Percentiles rank a stretch among this genome's conserved stretches.
Conservation (phyloP, 805 yeast species). For the Debaryomyces prosopidis region DNA sequence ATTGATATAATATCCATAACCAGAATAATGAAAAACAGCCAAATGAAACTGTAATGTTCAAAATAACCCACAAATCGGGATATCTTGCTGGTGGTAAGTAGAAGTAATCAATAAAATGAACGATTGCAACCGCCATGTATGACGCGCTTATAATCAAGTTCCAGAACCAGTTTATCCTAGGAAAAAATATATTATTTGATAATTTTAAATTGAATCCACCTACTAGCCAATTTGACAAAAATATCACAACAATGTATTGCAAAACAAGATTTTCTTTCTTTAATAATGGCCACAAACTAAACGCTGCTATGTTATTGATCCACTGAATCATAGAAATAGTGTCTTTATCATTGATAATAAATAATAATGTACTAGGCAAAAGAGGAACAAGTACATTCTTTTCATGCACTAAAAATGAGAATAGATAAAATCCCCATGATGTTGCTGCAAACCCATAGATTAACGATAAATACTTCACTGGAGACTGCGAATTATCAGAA, state of each 20-base stretch:
- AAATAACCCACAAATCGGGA: slow-evolving; percentile 86
- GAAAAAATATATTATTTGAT: slow-evolving; percentile 19
- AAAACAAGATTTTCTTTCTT: slow-evolving; percentile 70
- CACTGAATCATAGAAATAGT: slow-evolving; percentile 77
- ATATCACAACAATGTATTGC: slow-evolving; percentile 65
- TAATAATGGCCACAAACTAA: slow-evolving; percentile 86
- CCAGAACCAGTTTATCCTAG: slow-evolving; percentile 25
- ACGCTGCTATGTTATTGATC: slow-evolving; percentile 82
- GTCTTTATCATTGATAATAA: slow-evolving; percentile 52
- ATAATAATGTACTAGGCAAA: slow-evolving; percentile 76
- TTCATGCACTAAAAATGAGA: slow-evolving; percentile 96
- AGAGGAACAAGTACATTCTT: slow-evolving; percentile 87
- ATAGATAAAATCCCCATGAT: slow-evolving; percentile 84
- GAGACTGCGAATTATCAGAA: slow-evolving; percentile 13
- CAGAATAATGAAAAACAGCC: slow-evolving; percentile 74
- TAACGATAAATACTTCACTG: slow-evolving; percentile 17
- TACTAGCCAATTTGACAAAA: slow-evolving; percentile 48
- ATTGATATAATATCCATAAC: slow-evolving; percentile 73
- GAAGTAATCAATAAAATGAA: slow-evolving; percentile 56
- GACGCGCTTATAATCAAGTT: slow-evolving; percentile 24
- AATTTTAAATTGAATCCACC: slow-evolving; percentile 20
- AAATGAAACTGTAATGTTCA: slow-evolving; percentile 72
- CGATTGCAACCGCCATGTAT: slow-evolving; percentile 43
- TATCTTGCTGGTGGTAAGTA: slow-evolving; percentile 55
- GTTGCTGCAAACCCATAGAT: slow-evolving; percentile 77